Percentiles rank a stretch among this genome's conserved stretches.
Evolutionary conservation across 2,329 filamentous ascomycete genomes (phyloP).

Genomic region (Aureobasidium uvarum): DNA sequence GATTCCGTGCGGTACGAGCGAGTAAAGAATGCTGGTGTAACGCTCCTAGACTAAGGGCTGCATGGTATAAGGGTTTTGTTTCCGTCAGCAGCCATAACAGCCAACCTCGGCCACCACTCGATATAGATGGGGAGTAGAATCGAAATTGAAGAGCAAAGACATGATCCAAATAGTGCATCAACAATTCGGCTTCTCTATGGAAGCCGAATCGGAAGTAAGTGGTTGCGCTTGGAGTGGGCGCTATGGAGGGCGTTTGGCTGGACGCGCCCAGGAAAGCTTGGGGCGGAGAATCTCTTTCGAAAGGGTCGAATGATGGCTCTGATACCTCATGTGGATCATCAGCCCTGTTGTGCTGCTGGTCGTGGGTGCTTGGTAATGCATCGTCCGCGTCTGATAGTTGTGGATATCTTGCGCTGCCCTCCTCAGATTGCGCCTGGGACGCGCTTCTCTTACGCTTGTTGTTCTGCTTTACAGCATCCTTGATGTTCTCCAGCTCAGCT

Average conservation of each 20-base stretch:
- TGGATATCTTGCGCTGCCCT: neutral
- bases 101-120: conserved; percentile 19
- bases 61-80: conserved; percentile 24
- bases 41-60: conserved; percentile 21
- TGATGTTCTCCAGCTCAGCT: neutral
- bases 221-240: conserved; percentile 4
- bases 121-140: conserved; percentile 13
- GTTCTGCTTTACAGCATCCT: conserved; percentile 23
- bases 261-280: neutral
- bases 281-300: neutral
- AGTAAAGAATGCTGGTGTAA: conserved; percentile 26
- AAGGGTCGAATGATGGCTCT: neutral
- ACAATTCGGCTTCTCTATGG: conserved; percentile 19
- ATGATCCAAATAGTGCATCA: conserved; percentile 27
- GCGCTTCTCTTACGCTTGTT: conserved; percentile 5
- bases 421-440: neutral
- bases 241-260: neutral
- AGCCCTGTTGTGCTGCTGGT: neutral
- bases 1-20: neutral
- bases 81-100: conserved; percentile 21
- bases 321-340: neutral
- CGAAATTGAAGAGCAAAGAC: conserved; percentile 26
- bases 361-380: too few relatives aligned
- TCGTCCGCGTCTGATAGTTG: neutral
- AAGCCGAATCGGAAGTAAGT: conserved; percentile 8